phyloP scores from a whole-genome alignment of 2,329 filamentous ascomycete genomes.

The Alternaria sp. region DNA sequence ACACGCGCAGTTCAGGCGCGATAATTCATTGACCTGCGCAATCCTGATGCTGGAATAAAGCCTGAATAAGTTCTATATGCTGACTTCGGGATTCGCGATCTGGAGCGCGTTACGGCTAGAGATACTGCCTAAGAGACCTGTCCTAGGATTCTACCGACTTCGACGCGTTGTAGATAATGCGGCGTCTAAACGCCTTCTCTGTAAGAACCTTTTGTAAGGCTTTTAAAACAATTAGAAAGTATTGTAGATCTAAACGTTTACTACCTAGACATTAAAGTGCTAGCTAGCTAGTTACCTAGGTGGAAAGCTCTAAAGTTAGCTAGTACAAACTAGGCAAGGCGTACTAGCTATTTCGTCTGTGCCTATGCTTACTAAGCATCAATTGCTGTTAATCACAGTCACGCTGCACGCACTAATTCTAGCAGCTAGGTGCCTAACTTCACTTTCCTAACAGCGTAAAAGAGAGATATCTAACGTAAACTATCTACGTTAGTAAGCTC shows the following conservation, averaged over 20 bases:
- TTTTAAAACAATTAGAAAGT: not conserved
- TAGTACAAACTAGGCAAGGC: not conserved
- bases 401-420: not conserved
- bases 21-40: not conserved
- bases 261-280: not conserved
- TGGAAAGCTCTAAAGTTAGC: not conserved
- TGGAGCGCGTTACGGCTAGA: not conserved
- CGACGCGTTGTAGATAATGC: not conserved
- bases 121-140: no score
- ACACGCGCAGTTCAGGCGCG: not conserved
- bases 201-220: not conserved
- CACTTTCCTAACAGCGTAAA: not conserved
- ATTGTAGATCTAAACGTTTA: not conserved
- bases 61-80: accelerated
- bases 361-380: not conserved
- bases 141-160: not conserved
- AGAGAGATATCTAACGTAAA: not conserved
- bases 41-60: not conserved
- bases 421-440: not conserved
- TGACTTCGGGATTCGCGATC: not conserved
- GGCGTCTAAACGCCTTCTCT: not conserved
- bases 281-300: not conserved
- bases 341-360: not conserved
- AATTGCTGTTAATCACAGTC: not conserved
- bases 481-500: not conserved